phyloP scores from a whole-genome alignment of 2,329 filamentous ascomycete genomes.

The Hypoxylon sp. region DNA sequence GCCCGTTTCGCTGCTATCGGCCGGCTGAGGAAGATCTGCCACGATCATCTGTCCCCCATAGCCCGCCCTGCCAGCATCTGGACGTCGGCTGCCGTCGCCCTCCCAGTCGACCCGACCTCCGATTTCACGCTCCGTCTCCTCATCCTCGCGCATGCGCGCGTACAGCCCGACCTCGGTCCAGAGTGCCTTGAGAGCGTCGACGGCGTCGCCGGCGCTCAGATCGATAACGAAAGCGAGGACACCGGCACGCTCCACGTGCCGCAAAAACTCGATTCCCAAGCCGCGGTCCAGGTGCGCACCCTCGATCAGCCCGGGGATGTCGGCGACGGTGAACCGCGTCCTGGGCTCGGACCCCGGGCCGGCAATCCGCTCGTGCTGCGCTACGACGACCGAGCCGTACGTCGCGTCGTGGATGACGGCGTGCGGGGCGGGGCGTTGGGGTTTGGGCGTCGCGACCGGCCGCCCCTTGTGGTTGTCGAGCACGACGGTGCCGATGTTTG shows the following conservation, averaged over 20 bases:
- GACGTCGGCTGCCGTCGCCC: constrained; percentile 60
- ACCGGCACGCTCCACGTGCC: constrained; percentile 92
- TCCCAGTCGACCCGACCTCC: constrained; percentile 68
- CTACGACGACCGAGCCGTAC: constrained; percentile 48
- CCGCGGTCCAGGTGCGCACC: constrained; percentile 93
- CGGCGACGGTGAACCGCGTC: constrained; percentile 90
- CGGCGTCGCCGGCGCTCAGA: constrained; percentile 81
- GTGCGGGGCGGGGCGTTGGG: constrained; percentile 52
- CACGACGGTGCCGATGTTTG: constrained; percentile 95
- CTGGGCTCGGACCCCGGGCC: constrained; percentile 57
- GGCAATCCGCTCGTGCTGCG: constrained; percentile 41
- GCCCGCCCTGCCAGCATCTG: constrained; percentile 29
- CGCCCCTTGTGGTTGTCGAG: constrained; percentile 87
- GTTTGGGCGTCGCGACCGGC: constrained; percentile 60
- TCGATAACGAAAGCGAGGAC: constrained; percentile 96
- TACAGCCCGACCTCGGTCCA: constrained; percentile 95
- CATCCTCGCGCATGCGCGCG: constrained; percentile 79
- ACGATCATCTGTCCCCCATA: constrained; percentile 48
- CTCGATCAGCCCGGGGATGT: constrained; percentile 94
- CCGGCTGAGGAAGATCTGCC: constrained; percentile 40
- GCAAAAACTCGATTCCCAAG: constrained; percentile 88
- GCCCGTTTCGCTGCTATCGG: constrained; percentile 47
- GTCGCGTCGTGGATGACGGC: constrained; percentile 53
- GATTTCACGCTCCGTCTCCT: constrained; percentile 73
- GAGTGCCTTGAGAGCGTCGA: constrained; percentile 80